Conservation (phyloP, 257 asterid species). For the Ballota nigra region DNA sequence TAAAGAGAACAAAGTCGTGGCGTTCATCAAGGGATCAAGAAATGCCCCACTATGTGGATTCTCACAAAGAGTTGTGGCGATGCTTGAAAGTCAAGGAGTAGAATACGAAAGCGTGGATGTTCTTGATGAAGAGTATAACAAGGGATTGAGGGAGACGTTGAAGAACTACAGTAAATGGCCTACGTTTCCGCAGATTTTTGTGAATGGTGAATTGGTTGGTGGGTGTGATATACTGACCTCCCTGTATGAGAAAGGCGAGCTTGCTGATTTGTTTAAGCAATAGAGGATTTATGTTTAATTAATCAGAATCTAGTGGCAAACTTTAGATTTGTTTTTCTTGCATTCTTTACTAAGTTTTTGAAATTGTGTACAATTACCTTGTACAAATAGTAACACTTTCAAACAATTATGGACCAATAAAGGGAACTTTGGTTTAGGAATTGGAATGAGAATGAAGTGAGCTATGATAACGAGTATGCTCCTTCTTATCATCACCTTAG, state of each 20-base stretch:
- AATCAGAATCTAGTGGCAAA: background rate
- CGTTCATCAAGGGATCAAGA: conserved; percentile 92
- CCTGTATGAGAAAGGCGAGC: conserved; percentile 91
- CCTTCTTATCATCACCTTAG: background rate
- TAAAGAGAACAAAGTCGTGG: conserved; percentile 86
- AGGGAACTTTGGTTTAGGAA: too few species aligned
- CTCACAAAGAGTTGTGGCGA: conserved; percentile 70
- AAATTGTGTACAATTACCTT: background rate
- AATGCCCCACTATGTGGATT: conserved; percentile 81
- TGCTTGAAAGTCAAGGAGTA: conserved; percentile 76
- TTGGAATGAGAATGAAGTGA: too few species aligned
- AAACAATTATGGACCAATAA: background rate
- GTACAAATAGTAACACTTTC: background rate
- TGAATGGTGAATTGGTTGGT: conserved; percentile 84
- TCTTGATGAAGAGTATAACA: conserved; percentile 78
- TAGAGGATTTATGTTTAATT: conserved; percentile 4
- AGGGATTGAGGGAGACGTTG: conserved; percentile 79
- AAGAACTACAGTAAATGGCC: conserved; percentile 95
- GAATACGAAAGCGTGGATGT: conserved; percentile 91
- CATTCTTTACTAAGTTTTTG: background rate
- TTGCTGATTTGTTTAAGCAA: conserved; percentile 49
- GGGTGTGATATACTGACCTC: conserved; percentile 93
- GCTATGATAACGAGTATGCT: too few species aligned
- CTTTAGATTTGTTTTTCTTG: background rate
- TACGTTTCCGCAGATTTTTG: conserved; percentile 88